Base-by-base conservation (phyloP, 1,139 yeast genomes). In the Blastobotrys persicus region DNA sequence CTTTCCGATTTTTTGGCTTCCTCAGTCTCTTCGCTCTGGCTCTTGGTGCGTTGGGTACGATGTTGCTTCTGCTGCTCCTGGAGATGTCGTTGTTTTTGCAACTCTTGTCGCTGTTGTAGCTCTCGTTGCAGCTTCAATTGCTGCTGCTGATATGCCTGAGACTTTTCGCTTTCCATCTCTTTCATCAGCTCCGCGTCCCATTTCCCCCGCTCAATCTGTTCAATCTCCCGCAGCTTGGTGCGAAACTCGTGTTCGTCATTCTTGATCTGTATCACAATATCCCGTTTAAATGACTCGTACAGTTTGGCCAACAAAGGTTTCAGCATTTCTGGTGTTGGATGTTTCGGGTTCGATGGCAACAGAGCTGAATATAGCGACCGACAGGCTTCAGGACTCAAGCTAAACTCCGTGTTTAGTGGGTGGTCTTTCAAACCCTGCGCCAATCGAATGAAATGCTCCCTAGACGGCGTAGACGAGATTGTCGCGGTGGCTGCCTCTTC, bases 131-230 rank as follows among this genome's bases (percentile, higher is more conserved):
- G 35, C 34, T 57, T 46, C 23, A 52, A 52, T 42, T 54, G 58
- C 31, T 59, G 60, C 44, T 55, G 59, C 45, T 51, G 57, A 23
- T 46, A 49, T 9, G 46, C 45, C 46, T 55, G 57, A 3, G 55
- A 51, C 47, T 56, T 53, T 17, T 56, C 57, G 14, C 44, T 34
- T 16, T 47, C 57, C 31, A 56, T 42, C 32, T 61, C 66, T 23
- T 57, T 56, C 18, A 61, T 46, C 31, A 66, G 49, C 45, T 63
- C 62, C 1, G 52, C 51, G 51, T 70, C 73, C 63, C 70, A 53
- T 46, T 65, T 63, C 1, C 74, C 75, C 18, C 59, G 58, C 39
- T 66, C 71, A 23, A 71, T 67, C 39, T 59, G 59, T 23, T 61
- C 64, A 17, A 71, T 67, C 47, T 71, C 73, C 2, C 58, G 53